These are phyloP conservation scores for Coelastrella sp. DNA, from an alignment of 139 green algal genomes.

Conservation along the genomic window DNA sequence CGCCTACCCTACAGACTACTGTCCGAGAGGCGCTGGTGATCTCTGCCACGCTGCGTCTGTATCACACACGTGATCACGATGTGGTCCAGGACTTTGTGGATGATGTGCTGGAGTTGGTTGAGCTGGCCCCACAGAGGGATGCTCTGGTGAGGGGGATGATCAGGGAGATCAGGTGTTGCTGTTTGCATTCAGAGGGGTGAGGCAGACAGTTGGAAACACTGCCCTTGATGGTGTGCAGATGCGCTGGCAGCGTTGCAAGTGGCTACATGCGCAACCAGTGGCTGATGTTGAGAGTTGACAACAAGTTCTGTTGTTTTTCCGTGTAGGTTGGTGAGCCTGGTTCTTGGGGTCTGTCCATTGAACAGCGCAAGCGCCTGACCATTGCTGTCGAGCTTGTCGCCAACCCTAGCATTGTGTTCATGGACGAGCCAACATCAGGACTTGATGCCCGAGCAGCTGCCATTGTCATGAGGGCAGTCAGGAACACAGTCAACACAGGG, in stretches of 20 bases:
- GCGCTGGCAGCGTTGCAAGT: neutral
- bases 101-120: slow-evolving; percentile 81
- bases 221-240: neutral
- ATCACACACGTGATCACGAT: neutral
- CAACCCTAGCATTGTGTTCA: slow-evolving; percentile 76
- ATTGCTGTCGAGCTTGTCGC: slow-evolving; percentile 95
- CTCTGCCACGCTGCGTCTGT: slow-evolving; percentile 73
- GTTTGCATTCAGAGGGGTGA: neutral
- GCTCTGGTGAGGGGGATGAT: slow-evolving; percentile 59
- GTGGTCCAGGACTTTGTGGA: slow-evolving; percentile 65
- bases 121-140: slow-evolving; percentile 66
- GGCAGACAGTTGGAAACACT: neutral
- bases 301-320: neutral
- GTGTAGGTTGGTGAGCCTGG: slow-evolving; percentile 42
- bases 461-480: slow-evolving; percentile 88
- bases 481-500: slow-evolving; percentile 81
- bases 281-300: neutral
- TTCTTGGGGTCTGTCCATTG: slow-evolving; percentile 71
- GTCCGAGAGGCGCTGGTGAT: slow-evolving; percentile 78
- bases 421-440: slow-evolving; percentile 72
- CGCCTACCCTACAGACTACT: slow-evolving; percentile 44
- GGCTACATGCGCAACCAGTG: neutral
- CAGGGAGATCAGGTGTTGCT: neutral
- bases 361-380: slow-evolving; percentile 93
- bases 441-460: slow-evolving; percentile 89